Conservation (phyloP, 2,329 filamentous ascomycete genomes). For the Ophiobolus disseminans region DNA sequence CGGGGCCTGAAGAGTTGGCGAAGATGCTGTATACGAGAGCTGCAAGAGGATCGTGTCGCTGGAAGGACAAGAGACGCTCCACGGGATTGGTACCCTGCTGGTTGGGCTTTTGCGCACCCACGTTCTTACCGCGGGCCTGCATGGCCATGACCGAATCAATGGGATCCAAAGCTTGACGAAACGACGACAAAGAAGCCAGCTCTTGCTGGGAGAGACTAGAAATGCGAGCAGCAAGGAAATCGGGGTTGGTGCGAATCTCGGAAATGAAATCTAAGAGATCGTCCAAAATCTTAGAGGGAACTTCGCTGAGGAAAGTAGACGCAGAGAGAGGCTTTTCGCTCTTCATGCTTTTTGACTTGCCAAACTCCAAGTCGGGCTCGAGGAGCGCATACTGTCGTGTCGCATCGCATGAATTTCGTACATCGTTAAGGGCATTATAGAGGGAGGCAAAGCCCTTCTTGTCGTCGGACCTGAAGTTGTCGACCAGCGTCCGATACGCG, state of each 20-base stretch:
- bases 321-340: conserved; percentile 55
- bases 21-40: conserved; percentile 88
- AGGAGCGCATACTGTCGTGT: conserved; percentile 73
- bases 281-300: conserved; percentile 77
- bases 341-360: conserved; percentile 44
- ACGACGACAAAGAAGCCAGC: conserved; percentile 76
- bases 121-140: conserved; percentile 61
- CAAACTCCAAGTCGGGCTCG: conserved; percentile 73
- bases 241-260: conserved; percentile 82
- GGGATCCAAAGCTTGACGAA: conserved; percentile 79
- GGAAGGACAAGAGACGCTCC: conserved; percentile 85
- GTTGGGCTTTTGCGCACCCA: conserved; percentile 57
- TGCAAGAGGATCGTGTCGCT: conserved; percentile 85
- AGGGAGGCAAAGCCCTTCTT: conserved; percentile 77
- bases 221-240: conserved; percentile 85
- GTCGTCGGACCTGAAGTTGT: conserved; percentile 79
- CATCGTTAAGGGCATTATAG: conserved; percentile 80
- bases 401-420: conserved; percentile 77
- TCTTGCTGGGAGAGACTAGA: conserved; percentile 77
- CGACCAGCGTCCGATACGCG: conserved; percentile 76
- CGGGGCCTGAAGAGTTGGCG: conserved; percentile 81
- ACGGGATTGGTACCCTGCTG: conserved; percentile 69
- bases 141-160: conserved; percentile 83
- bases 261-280: conserved; percentile 80
- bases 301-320: conserved; percentile 65